These are phyloP conservation scores for Starmerella floris DNA, from an alignment of 805 yeast species.

Conservation along the genomic window DNA sequence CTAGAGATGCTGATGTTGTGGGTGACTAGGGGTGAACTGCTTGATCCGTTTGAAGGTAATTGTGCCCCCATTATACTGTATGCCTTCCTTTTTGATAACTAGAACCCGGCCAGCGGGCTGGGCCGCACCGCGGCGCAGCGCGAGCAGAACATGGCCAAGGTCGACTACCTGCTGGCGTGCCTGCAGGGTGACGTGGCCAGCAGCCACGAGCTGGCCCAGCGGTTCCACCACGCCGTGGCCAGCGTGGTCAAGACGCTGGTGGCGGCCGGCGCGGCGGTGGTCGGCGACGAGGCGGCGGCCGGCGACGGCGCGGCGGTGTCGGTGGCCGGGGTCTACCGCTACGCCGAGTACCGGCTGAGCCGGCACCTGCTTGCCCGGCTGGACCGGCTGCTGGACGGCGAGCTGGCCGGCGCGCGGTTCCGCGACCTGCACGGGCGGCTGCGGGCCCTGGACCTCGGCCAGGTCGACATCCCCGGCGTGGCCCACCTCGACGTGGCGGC, in stretches of 20 bases:
- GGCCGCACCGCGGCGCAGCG: constrained; percentile 2
- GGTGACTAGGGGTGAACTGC: too few relatives aligned
- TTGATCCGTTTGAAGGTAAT: too few relatives aligned
- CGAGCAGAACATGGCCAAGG: constrained; percentile 11
- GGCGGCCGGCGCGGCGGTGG: constrained; percentile 8
- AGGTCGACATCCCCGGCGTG: constrained; percentile 30
- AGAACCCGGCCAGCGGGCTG: constrained; percentile 7
- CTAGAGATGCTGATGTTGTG: too few relatives aligned
- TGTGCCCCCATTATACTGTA: too few relatives aligned
- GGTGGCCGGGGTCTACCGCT: constrained; percentile 37
- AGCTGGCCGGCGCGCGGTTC: constrained; percentile 13
- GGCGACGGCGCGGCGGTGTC: constrained; percentile 1
- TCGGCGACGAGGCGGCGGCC: background rate
- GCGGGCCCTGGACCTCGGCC: constrained; percentile 31
- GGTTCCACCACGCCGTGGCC: constrained; percentile 11
- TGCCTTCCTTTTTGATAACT: too few relatives aligned
- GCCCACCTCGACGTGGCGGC: constrained; percentile 19
- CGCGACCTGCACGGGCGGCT: constrained; percentile 18
- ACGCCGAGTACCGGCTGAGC: constrained; percentile 57
- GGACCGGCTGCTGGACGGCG: constrained; percentile 21
- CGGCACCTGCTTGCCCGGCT: constrained; percentile 51
- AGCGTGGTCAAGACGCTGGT: background rate
- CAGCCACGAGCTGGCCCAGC: constrained; percentile 12
- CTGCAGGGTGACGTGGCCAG: constrained; percentile 12
- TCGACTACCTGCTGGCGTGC: constrained; percentile 16